Evolutionary conservation across 192 early-diverging fungal genomes (phyloP).

Genomic region (Dispira simplex): DNA sequence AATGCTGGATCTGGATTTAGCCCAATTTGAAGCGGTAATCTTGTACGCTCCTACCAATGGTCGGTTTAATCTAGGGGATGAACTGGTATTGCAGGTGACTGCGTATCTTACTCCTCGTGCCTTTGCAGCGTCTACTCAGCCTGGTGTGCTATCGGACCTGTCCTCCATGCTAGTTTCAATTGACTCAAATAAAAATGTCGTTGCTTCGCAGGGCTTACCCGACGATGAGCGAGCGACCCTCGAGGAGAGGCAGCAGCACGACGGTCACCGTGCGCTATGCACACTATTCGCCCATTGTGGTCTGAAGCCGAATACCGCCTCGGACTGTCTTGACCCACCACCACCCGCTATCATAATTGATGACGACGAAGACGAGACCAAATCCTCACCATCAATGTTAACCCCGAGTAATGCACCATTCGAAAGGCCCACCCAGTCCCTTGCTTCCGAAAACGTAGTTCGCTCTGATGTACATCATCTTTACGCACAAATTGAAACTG

Average conservation of each 20-base stretch:
- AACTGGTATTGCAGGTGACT: background rate
- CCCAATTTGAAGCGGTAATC: background rate
- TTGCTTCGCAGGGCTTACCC: background rate
- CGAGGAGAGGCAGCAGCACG: background rate
- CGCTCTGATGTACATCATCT: too few relatives aligned
- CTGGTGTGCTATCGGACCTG: background rate
- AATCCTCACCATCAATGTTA: background rate
- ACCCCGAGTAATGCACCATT: background rate
- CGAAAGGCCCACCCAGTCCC: background rate
- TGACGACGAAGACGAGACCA: background rate
- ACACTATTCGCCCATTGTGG: background rate
- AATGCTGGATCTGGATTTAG: slow-evolving; percentile 1
- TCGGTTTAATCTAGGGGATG: background rate
- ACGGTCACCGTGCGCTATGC: background rate
- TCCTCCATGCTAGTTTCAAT: background rate
- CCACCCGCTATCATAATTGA: background rate
- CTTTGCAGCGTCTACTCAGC: background rate
- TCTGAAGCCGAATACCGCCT: background rate
- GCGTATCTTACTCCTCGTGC: background rate
- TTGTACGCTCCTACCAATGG: background rate
- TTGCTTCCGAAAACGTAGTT: too few relatives aligned
- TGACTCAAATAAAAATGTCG: background rate
- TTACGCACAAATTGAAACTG: too few relatives aligned
- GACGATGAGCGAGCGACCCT: background rate
- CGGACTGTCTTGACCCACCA: background rate